A percentile compares a stretch with the other conserved stretches of the same genome.
Evolutionary conservation across 257 asterid genomes (phyloP).

Genomic region (Leptodermis oblonga): DNA sequence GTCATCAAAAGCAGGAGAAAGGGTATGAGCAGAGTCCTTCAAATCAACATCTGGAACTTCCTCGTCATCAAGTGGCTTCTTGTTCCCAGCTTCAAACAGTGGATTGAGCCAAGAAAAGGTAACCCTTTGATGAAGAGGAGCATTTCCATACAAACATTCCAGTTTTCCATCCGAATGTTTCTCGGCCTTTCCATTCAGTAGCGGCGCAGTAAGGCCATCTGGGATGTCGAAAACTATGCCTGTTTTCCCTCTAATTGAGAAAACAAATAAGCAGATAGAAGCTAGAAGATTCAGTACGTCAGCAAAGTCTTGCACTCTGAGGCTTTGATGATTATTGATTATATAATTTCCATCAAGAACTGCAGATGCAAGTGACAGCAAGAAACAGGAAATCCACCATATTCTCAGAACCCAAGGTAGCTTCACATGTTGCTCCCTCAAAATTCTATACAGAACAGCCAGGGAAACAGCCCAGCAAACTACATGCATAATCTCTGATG

Average conservation of each 20-base stretch:
- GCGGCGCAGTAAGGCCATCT: slow-evolving; percentile 45
- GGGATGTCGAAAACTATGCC: slow-evolving; percentile 21
- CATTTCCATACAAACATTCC: slow-evolving; percentile 64
- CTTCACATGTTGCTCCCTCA: slow-evolving; percentile 26
- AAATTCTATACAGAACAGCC: slow-evolving; percentile 33
- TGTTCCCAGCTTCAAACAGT: slow-evolving; percentile 62
- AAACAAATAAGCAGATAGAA: slow-evolving; percentile 40
- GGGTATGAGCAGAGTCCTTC: slow-evolving; percentile 67
- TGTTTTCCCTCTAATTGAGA: slow-evolving; percentile 65
- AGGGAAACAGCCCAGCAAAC: slow-evolving; percentile 61
- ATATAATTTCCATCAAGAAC: slow-evolving; percentile 41
- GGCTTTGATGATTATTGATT: slow-evolving; percentile 27
- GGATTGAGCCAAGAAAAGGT: slow-evolving; percentile 97
- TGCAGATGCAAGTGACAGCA: slow-evolving; percentile 49
- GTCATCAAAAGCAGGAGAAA: slow-evolving; percentile 52
- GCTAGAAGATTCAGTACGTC: slow-evolving; percentile 45
- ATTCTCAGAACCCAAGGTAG: slow-evolving; percentile 67
- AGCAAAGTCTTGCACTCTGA: slow-evolving; percentile 38
- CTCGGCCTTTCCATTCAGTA: slow-evolving; percentile 49
- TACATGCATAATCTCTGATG: slow-evolving; percentile 57
- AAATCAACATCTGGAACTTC: slow-evolving; percentile 80
- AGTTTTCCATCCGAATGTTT: slow-evolving; percentile 32
- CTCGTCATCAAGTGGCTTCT: slow-evolving; percentile 75
- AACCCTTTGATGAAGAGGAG: slow-evolving; percentile 60
- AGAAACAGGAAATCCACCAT: slow-evolving; percentile 79